These are phyloP conservation scores for Globisporangium camurandrum DNA, from an alignment of 352 stramenopile genomes.

Conservation along the genomic window DNA sequence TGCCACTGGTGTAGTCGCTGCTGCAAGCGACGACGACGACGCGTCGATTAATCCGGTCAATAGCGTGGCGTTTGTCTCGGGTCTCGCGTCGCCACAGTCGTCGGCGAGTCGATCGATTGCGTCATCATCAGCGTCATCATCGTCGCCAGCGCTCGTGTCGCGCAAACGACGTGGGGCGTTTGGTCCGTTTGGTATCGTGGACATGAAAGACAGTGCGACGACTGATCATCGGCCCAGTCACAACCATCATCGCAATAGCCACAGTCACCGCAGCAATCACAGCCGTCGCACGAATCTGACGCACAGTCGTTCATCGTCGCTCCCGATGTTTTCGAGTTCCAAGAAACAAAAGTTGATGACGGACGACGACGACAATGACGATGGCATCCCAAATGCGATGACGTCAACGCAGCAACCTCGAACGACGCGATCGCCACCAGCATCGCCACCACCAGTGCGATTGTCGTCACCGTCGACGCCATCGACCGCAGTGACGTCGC, in stretches of 20 bases:
- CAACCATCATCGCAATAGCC: slow-evolving; percentile 2
- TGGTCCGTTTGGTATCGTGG: slow-evolving; percentile 4
- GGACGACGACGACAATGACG: slow-evolving; percentile 22
- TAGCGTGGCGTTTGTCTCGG: not conserved
- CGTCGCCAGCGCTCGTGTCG: slow-evolving; percentile 11
- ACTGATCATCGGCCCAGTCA: not conserved
- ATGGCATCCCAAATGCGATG: slow-evolving; percentile 27
- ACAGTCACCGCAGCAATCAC: not conserved
- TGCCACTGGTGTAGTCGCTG: not conserved
- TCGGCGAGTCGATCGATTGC: slow-evolving; percentile 4
- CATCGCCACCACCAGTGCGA: not conserved
- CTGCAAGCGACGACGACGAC: not conserved
- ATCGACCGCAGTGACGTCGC: not conserved
- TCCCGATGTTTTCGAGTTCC: slow-evolving; percentile 29
- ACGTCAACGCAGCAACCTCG: not conserved
- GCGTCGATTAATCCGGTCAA: not conserved
- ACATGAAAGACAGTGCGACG: not conserved
- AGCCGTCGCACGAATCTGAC: slow-evolving; percentile 2
- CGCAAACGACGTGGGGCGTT: slow-evolving; percentile 13
- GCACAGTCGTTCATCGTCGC: slow-evolving; percentile 3
- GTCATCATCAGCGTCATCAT: slow-evolving; percentile 10
- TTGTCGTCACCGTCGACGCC: not conserved
- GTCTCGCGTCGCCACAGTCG: slow-evolving; percentile 8
- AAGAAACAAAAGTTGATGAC: slow-evolving; percentile 52
- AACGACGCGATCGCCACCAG: not conserved